Base-by-base conservation (phyloP, 2,329 filamentous ascomycete species). In the Ceratocystis smalleyi region DNA sequence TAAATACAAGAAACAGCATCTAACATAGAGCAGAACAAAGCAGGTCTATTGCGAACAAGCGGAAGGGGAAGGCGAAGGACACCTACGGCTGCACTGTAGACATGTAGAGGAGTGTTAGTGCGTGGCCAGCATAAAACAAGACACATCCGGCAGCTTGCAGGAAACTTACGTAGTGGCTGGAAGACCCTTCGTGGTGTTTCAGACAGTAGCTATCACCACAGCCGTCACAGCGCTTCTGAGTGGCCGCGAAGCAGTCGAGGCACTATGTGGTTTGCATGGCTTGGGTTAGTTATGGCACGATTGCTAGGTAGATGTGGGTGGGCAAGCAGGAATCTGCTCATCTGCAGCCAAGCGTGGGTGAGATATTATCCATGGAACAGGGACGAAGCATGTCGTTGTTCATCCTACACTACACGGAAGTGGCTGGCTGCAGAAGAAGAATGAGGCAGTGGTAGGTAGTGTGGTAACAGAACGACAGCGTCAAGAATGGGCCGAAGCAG, bases 181-280 rank as follows among this genome's bases (percentile, higher is more conserved):
- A 88, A 49, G 87, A 92, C 17, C 89, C 88, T 69, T 91, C 88
- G 69, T 95, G 91, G 72, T 95, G 89, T 64, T 86, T 80, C 67
- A 87, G 80, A 73, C 91, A 96, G 73, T 95, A 96, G 62, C 88
- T 88, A 64, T 87, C 87, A 51, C 81, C 81, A 73, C 91, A 96
- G 66, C 80, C 80, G 67, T 77, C 80, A 72, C 91, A 96, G 43
- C 77, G 80, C 57, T 84, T 81, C 70, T 92, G 88, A 30, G 85
- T 89, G 54, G 79, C 75, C 30, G 81, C 76, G 70, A 90, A 89
- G 75, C 91, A 96, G 47, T 83, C 80, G 61, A 82, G 80, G 72
- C 91, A 96, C 85, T 91, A 68, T 2, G 12, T 40, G 10, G 47
- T 49, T 49, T 49, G 47, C n/a, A 40, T 2, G 19, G 45, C 32